Evolutionary conservation across 2,329 filamentous ascomycete species (phyloP), one percentile per base, ranked within the genome.

Genomic region (Epichloe gansuensis): DNA sequence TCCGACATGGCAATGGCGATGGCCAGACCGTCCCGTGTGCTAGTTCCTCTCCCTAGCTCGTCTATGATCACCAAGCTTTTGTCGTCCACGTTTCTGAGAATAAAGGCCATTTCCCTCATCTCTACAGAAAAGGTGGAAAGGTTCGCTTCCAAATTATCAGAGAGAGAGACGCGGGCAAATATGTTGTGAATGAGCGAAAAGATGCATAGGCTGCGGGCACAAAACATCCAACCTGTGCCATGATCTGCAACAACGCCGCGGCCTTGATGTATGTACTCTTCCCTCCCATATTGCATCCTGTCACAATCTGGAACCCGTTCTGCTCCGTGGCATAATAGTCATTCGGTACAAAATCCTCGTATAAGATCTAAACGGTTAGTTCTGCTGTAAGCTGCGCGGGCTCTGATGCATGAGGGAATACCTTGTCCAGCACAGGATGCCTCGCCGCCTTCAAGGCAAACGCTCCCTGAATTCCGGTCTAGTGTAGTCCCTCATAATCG

Each of bases 231-330:
- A 96, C 83, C 62, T 98, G 93, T 0, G 89, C 89, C 90, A 98
- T 96, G 54, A 98, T 82, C 45, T 86, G 82, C 63, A 94, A 81
- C 35, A 98, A 72, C 0, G 91, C 88, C 25, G 95, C 75, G 2
- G 86, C 85, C 48, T 89, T 82, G 56, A 97, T 95, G 62, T 96
- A 97, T 0, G 91, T 98, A 57, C 87, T 95, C 66, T 97, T 98
- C 1, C 91, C 93, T 60, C 89, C 95, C 93, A 98, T 98, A 61
- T 98, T 98, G 65, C 88, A 94, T 3, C 93, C 91, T 0, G 91
- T 97, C 57, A 98, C 84, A 56, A 97, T 86, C 58, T 97, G 91
- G 61, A 96, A 95, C 1, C 91, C 82, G 38, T 83, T 82, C 55
- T 91, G 83, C 37, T 85, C 77, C 0, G 84, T 86, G 3, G 88